Evolutionary conservation across 495 filamentous ascomycete genomes (phyloP), one percentile per base, ranked within the genome.

Genomic region (Gamarada debralockiae): DNA sequence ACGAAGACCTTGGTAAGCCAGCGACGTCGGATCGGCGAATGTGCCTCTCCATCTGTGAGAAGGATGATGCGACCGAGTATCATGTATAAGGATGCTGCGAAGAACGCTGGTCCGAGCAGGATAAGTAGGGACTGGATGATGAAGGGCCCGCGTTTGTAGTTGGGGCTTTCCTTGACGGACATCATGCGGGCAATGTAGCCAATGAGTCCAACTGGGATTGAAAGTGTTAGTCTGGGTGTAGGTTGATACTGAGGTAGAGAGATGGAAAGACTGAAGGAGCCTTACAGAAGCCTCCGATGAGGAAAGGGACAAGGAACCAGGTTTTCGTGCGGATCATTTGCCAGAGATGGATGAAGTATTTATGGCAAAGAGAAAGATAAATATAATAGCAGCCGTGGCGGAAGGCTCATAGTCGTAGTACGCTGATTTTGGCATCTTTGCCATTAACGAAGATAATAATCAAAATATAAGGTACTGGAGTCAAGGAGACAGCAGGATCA

Each of bases 221-320:
- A 2, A 3, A 45, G 31, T 34, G 31, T 34, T n/a, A 34, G 31
- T 34, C 31, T n/a, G 31, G n/a, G 8, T 8, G 31, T 34, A 34
- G 8, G n/a, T 34, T 34, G 31, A 34, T 34, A 8, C 31, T 8
- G 31, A 8, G n/a, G n/a, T 34, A 34, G 31, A 34, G 31, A n/a
- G 8, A 8, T 34, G 31, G 31, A n/a, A n/a, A n/a, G n/a, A n/a
- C n/a, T n/a, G n/a, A n/a, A n/a, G n/a, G 31, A n/a, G 31, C 31
- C 75, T 56, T 70, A 84, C 81, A 81, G 13, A 75, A 40, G 20
- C 78, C 74, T 9, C 81, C 83, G 23, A 85, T 60, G 9, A 81
- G 24, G 23, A 86, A 73, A 0, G 84, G 75, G 8, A 77, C 74
- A 41, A 86, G 80, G 63, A 80, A 86, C 77, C 77, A 86, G 4